Evolutionary conservation across 129 eudicot genomes (phyloP).

Genomic region (Chrysanthemum seticuspe): DNA sequence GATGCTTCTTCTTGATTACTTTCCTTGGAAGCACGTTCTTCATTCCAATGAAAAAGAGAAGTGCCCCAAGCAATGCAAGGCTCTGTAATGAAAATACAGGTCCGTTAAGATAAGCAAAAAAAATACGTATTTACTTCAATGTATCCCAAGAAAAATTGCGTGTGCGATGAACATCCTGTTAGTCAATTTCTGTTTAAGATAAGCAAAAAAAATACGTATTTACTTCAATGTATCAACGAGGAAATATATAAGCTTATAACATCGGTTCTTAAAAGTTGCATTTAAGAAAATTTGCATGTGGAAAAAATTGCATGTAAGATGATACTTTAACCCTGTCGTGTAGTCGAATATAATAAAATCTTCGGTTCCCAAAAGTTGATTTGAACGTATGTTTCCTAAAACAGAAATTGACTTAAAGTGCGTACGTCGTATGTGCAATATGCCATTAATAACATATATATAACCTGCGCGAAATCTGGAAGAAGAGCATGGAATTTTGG

Average conservation of each 20-base stretch:
- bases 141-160: neutral
- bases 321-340: no score
- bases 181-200: no score
- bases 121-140: neutral
- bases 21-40: constrained; percentile 65
- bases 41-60: constrained; percentile 79
- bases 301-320: no score
- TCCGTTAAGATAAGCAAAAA: neutral
- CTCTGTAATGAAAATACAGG: constrained; percentile 37
- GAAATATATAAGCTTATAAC: neutral
- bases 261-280: neutral
- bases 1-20: constrained; percentile 53
- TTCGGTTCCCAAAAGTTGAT: neutral
- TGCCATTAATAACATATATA: constrained; percentile 3
- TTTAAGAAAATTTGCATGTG: no score
- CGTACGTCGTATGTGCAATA: no score
- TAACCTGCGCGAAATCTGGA: constrained; percentile 65
- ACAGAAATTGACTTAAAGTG: neutral
- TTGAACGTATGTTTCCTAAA: neutral
- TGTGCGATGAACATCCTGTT: no score
- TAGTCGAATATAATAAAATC: neutral
- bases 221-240: no score
- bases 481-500: constrained; percentile 37
- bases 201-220: no score
- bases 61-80: constrained; percentile 69